Conservation (phyloP, 176 grass and related monocot genomes). For the Rhynchospora pubera region DNA sequence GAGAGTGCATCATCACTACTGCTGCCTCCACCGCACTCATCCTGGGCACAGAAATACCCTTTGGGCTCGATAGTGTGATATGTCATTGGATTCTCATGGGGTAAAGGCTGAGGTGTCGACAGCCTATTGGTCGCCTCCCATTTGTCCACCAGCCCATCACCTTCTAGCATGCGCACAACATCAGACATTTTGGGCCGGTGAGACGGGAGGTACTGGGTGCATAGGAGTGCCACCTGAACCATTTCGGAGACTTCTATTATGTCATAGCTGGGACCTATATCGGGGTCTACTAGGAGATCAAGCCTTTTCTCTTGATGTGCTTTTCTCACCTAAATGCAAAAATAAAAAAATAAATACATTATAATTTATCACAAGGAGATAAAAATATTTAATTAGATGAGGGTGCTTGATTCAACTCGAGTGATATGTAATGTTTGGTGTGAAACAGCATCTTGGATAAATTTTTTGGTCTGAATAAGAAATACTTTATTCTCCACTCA, state of each 20-base stretch:
- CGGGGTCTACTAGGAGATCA: conserved; percentile 58
- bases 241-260: conserved; percentile 77
- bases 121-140: conserved; percentile 56
- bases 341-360: background rate
- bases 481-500: background rate
- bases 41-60: no score
- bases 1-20: conserved; percentile 26
- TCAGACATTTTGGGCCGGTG: conserved; percentile 84
- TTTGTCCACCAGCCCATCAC: conserved; percentile 66
- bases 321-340: conserved; percentile 55
- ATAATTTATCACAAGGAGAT: background rate
- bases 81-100: conserved; percentile 25
- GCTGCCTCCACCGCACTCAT: conserved; percentile 11
- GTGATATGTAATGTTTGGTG: background rate
- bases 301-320: conserved; percentile 81
- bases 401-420: background rate
- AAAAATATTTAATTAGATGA: background rate
- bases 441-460: background rate
- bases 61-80: conserved; percentile 18
- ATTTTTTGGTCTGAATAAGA: background rate
- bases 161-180: conserved; percentile 82
- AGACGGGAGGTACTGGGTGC: conserved; percentile 69
- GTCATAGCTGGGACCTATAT: conserved; percentile 45
- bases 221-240: conserved; percentile 75
- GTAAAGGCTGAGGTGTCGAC: conserved; percentile 11